phyloP scores from a whole-genome alignment of 495 filamentous ascomycete genomes.

The Hypoxylon cercidicola region DNA sequence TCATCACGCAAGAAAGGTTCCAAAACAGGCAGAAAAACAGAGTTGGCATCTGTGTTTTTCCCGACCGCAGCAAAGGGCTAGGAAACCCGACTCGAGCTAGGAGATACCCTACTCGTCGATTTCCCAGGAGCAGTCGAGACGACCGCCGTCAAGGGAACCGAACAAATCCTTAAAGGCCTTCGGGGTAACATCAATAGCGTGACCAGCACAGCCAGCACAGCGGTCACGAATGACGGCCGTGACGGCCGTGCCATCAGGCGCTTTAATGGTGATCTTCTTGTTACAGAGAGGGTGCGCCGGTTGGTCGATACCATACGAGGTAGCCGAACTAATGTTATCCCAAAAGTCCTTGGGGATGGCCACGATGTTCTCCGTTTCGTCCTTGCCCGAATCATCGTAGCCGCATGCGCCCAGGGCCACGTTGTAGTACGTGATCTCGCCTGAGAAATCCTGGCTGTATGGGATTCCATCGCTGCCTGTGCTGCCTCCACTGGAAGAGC shows the following conservation, averaged over 20 bases:
- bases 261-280: constrained; percentile 69
- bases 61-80: background rate
- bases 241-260: constrained; percentile 63
- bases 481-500: constrained; percentile 30
- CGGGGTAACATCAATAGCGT: constrained; percentile 58
- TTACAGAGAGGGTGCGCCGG: constrained; percentile 72
- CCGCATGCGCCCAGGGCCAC: constrained; percentile 59
- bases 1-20: constrained; percentile 9
- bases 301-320: constrained; percentile 56
- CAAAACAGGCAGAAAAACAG: constrained; percentile 26
- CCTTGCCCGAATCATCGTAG: constrained; percentile 53
- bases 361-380: constrained; percentile 54
- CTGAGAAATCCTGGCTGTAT: constrained; percentile 38
- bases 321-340: constrained; percentile 47
- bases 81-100: constrained; percentile 6
- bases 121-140: constrained; percentile 50
- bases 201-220: constrained; percentile 71
- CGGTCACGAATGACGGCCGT: constrained; percentile 74
- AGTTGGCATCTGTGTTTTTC: constrained; percentile 17
- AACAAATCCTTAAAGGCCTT: constrained; percentile 57
- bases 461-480: constrained; percentile 29
- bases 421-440: constrained; percentile 60
- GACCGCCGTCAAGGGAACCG: constrained; percentile 49
- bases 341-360: constrained; percentile 62
- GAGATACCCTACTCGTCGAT: constrained; percentile 49